Evolutionary conservation across 129 eudicot genomes (phyloP).

Genomic region (Pseudognaphalium luteoalbum): DNA sequence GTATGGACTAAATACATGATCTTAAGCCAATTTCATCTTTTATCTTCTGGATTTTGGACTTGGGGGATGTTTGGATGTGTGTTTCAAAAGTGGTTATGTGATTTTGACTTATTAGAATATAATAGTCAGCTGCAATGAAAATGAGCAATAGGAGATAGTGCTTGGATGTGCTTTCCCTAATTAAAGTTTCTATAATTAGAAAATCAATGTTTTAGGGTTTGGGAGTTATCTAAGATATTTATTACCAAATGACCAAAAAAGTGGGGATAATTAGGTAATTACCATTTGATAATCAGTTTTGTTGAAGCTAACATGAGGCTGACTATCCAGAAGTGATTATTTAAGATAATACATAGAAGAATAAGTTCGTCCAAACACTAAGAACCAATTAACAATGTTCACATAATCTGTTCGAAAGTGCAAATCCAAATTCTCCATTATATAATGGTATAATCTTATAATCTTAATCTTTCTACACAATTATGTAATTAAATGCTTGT

Average conservation of each 20-base stretch:
- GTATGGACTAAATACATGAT: slow-evolving; percentile 42
- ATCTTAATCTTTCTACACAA: slow-evolving; percentile 4
- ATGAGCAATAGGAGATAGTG: slow-evolving; percentile 1
- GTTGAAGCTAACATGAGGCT: slow-evolving; percentile 11
- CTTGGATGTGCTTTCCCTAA: background rate
- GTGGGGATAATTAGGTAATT: background rate
- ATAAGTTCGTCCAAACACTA: background rate
- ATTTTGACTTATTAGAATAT: background rate
- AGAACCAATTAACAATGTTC: background rate
- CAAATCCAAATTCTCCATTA: background rate
- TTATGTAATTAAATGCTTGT: slow-evolving; percentile 13
- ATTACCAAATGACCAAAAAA: background rate
- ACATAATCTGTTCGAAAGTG: background rate
- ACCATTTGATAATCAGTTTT: slow-evolving; percentile 7
- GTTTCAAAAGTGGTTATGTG: background rate
- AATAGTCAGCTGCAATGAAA: background rate
- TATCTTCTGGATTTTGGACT: background rate
- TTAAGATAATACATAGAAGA: background rate
- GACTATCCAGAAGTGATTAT: background rate
- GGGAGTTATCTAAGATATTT: background rate
- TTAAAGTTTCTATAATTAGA: background rate
- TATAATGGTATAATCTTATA: background rate
- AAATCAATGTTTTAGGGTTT: background rate
- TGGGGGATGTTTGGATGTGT: slow-evolving; percentile 1
- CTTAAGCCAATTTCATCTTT: slow-evolving; percentile 11